Evolutionary conservation across 768 basidiomycete species (phyloP).

Genomic region (Lactifluus rugatus): DNA sequence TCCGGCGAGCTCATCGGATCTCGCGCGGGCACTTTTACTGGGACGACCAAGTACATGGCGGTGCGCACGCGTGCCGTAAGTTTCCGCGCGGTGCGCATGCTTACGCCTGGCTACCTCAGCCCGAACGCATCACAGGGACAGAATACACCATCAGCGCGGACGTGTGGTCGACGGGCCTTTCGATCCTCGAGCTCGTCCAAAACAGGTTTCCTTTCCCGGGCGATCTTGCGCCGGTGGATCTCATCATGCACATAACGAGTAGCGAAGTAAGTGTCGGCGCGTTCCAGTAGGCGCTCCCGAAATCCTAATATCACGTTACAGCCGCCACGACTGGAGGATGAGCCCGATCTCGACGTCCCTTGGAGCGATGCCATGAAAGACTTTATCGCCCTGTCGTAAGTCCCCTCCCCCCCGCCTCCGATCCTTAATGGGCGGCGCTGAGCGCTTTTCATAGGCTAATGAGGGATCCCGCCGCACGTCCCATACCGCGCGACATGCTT

Average conservation of each 20-base stretch:
- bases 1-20: slow-evolving; percentile 85
- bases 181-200: slow-evolving; percentile 79
- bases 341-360: slow-evolving; percentile 30
- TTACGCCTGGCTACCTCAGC: slow-evolving; percentile 33
- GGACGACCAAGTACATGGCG: slow-evolving; percentile 93
- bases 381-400: slow-evolving; percentile 71
- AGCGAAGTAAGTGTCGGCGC: slow-evolving; percentile 42
- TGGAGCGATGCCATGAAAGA: slow-evolving; percentile 81
- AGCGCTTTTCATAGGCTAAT: slow-evolving; percentile 39
- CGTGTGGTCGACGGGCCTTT: slow-evolving; percentile 91
- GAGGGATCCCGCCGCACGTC: slow-evolving; percentile 51
- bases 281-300: neutral
- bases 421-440: neutral
- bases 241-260: slow-evolving; percentile 72
- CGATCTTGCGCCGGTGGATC: slow-evolving; percentile 76
- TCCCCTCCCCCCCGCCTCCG: neutral
- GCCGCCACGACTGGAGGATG: slow-evolving; percentile 67
- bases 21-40: slow-evolving; percentile 84
- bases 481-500: slow-evolving; percentile 70
- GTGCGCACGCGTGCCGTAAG: slow-evolving; percentile 31
- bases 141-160: slow-evolving; percentile 89
- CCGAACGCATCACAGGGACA: slow-evolving; percentile 80
- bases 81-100: neutral
- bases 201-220: slow-evolving; percentile 87
- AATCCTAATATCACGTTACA: slow-evolving; percentile 23